A percentile compares a stretch with the other conserved stretches of the same genome.
phyloP scores from a whole-genome alignment of 2,329 filamentous ascomycete genomes.

The Rhinocladiella similis region DNA sequence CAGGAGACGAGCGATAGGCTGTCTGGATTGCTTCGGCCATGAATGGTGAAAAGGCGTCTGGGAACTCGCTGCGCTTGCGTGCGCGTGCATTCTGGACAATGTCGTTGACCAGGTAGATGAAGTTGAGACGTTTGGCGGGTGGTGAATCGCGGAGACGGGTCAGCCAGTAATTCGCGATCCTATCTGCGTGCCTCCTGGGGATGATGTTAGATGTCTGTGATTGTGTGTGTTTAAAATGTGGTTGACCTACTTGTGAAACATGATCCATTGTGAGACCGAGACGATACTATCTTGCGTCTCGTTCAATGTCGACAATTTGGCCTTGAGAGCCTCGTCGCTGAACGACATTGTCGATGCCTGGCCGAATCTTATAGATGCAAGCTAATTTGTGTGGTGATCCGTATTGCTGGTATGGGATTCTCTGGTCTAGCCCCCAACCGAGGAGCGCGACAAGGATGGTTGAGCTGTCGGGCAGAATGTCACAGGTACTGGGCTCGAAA shows the following conservation, averaged over 20 bases:
- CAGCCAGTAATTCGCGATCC: conserved; percentile 89
- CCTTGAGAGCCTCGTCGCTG: conserved; percentile 90
- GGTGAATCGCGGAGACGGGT: conserved; percentile 85
- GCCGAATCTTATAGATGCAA: not conserved
- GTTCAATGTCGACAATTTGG: conserved; percentile 91
- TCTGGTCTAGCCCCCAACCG: no score
- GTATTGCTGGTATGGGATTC: not conserved
- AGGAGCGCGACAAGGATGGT: no score
- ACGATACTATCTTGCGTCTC: conserved; percentile 98
- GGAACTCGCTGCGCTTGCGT: conserved; percentile 87
- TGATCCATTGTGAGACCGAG: conserved; percentile 97
- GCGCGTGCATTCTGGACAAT: conserved; percentile 95
- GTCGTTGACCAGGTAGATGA: conserved; percentile 96
- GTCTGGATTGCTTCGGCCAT: conserved; percentile 85
- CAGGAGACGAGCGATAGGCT: conserved; percentile 87
- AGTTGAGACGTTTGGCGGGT: conserved; percentile 79
- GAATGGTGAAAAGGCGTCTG: conserved; percentile 85
- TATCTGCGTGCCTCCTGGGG: conserved; percentile 81
- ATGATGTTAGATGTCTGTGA: conserved; percentile 4
- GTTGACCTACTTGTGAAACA: conserved; percentile 83
- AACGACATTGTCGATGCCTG: conserved; percentile 71
- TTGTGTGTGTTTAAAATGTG: conserved; percentile 3
- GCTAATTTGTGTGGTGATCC: not conserved
- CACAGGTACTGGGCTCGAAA: no score
- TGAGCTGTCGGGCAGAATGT: no score